Conservation (phyloP, 1,284 basidiomycete species). For the Anthracocystis setariae region DNA sequence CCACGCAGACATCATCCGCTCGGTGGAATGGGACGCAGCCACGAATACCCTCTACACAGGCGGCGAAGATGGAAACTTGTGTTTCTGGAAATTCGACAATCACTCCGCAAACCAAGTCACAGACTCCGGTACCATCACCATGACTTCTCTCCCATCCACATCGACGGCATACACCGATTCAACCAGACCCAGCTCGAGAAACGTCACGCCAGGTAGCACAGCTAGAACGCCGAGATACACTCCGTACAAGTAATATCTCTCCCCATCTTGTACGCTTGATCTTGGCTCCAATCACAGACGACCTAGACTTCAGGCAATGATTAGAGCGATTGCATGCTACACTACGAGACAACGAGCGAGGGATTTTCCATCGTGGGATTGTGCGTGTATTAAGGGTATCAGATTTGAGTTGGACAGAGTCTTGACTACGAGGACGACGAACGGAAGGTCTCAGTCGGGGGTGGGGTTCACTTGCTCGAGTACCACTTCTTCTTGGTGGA, state of each 20-base stretch:
- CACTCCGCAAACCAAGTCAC: not conserved
- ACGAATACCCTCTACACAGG: constrained; percentile 51
- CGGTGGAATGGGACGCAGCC: constrained; percentile 40
- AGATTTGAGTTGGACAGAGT: too few relatives aligned
- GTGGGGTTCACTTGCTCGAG: constrained; percentile 9
- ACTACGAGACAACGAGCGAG: too few relatives aligned
- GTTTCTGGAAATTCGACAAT: constrained; percentile 46
- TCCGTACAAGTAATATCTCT: constrained; percentile 30
- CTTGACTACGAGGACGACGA: not conserved
- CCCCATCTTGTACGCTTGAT: not conserved
- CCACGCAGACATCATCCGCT: constrained; percentile 58
- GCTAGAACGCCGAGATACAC: constrained; percentile 29
- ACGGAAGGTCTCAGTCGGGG: too few relatives aligned
- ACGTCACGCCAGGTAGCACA: constrained; percentile 14
- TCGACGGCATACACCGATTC: not conserved
- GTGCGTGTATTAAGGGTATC: too few relatives aligned
- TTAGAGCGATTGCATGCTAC: too few relatives aligned
- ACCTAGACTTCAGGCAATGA: not conserved
- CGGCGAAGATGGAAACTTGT: constrained; percentile 57
- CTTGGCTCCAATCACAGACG: too few relatives aligned
- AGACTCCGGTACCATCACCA: constrained; percentile 6
- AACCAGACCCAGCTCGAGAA: constrained; percentile 22
- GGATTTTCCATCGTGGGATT: too few relatives aligned
- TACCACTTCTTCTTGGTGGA: constrained; percentile 25
- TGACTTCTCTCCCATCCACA: constrained; percentile 9